Percentiles rank a stretch among this genome's conserved stretches.
These are phyloP conservation scores for Galerina marginata DNA, from an alignment of 768 basidiomycete species.

Conservation along the genomic window DNA sequence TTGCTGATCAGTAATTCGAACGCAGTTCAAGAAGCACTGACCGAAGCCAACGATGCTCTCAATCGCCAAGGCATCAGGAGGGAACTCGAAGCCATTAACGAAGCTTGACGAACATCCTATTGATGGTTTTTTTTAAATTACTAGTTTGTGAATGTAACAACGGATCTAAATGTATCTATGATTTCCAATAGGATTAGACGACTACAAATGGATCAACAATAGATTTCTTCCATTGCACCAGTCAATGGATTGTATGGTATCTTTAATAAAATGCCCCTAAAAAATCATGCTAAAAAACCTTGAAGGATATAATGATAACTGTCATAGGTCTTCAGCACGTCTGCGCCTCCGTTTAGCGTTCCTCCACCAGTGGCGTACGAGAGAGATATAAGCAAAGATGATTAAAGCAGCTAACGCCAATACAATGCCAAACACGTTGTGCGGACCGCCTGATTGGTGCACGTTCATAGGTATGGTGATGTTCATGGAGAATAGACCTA, in stretches of 20 bases:
- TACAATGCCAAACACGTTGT: slow-evolving; percentile 61
- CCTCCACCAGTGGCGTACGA: slow-evolving; percentile 72
- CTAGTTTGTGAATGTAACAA: slow-evolving; percentile 11
- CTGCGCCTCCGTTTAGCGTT: slow-evolving; percentile 49
- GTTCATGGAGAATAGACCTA: slow-evolving; percentile 77
- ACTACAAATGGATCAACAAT: too few species aligned
- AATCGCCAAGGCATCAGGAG: slow-evolving; percentile 32
- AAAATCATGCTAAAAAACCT: background rate
- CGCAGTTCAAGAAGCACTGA: slow-evolving; percentile 48
- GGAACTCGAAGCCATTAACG: slow-evolving; percentile 30
- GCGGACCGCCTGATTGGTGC: slow-evolving; percentile 38
- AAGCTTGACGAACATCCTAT: slow-evolving; percentile 21
- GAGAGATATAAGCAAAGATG: slow-evolving; percentile 43
- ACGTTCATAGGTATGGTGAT: slow-evolving; percentile 62
- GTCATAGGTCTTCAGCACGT: slow-evolving; percentile 20
- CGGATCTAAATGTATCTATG: slow-evolving; percentile 9
- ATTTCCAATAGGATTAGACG: background rate
- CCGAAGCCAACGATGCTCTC: slow-evolving; percentile 44
- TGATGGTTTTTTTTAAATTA: slow-evolving; percentile 8
- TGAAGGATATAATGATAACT: background rate
- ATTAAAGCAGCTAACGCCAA: slow-evolving; percentile 51
- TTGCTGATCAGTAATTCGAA: background rate
- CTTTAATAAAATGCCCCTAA: background rate
- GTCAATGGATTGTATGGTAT: too few species aligned
- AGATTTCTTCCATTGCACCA: too few species aligned